Evolutionary conservation across 2,329 filamentous ascomycete species (phyloP).

Genomic region (Madurella mycetomatis): DNA sequence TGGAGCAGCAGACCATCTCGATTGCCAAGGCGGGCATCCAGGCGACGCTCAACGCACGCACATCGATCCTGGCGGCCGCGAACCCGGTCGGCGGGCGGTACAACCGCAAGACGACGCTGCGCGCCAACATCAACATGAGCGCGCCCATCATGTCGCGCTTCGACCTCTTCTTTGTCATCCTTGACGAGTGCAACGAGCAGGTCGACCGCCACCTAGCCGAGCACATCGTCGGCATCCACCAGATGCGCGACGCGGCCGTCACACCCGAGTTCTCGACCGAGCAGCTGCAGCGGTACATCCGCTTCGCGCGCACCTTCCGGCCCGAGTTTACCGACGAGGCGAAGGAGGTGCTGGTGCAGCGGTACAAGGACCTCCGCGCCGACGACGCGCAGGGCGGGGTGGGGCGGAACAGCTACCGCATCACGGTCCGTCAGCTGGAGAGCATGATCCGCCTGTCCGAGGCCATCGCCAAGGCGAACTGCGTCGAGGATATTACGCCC

Average conservation of each 20-base stretch:
- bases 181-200: constrained; percentile 92
- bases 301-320: constrained; percentile 90
- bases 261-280: constrained; percentile 93
- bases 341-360: constrained; percentile 76
- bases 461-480: constrained; percentile 98
- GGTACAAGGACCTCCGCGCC: constrained; percentile 90
- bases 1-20: constrained; percentile 99
- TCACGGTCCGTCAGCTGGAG: constrained; percentile 93
- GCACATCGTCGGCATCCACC: constrained; percentile 93
- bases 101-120: constrained; percentile 89
- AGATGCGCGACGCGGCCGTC: constrained; percentile 85
- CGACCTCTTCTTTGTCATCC: constrained; percentile 95
- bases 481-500: constrained; percentile 80
- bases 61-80: constrained; percentile 90
- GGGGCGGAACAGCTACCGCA: constrained; percentile 92
- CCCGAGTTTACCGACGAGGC: constrained; percentile 89
- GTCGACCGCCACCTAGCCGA: constrained; percentile 87
- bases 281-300: constrained; percentile 93
- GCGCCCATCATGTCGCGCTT: constrained; percentile 99
- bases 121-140: constrained; percentile 97
- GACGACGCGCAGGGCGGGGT: constrained; percentile 93
- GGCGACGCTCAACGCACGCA: constrained; percentile 91
- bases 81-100: constrained; percentile 97
- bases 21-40: constrained; percentile 99
- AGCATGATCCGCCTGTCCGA: constrained; percentile 93